Conservation (phyloP, 345 rosid species). For the Microthlaspi erraticum region DNA sequence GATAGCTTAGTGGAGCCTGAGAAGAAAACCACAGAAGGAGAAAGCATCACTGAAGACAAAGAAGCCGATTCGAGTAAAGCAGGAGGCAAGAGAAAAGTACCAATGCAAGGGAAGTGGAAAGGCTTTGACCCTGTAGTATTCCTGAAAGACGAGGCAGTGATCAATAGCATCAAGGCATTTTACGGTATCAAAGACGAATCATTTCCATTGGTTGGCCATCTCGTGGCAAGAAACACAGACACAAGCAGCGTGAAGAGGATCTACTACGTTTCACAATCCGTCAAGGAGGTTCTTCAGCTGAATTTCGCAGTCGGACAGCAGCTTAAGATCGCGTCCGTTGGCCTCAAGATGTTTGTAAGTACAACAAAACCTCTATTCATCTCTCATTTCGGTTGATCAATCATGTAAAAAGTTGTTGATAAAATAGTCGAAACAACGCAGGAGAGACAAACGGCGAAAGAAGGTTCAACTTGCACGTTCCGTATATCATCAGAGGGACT, state of each 20-base stretch:
- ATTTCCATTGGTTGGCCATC: constrained; percentile 75
- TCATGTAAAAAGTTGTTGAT: too few relatives aligned
- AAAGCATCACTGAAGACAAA: constrained; percentile 49
- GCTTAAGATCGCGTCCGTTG: constrained; percentile 92
- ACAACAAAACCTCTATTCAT: constrained; percentile 1
- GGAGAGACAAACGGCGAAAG: constrained; percentile 91
- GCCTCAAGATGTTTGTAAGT: constrained; percentile 99
- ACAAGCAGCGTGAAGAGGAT: constrained; percentile 81
- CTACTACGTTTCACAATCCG: constrained; percentile 87
- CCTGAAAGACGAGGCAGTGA: constrained; percentile 68
- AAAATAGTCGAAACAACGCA: constrained; percentile 20
- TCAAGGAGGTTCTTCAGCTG: constrained; percentile 77
- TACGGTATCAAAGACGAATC: constrained; percentile 70
- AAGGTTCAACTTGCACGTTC: constrained; percentile 75
- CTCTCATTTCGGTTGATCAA: neutral
- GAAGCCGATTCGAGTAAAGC: constrained; percentile 50
- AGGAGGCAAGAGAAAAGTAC: constrained; percentile 78
- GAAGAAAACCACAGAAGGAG: constrained; percentile 42
- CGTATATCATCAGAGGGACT: constrained; percentile 97
- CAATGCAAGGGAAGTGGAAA: constrained; percentile 92
- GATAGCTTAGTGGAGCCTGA: constrained; percentile 40
- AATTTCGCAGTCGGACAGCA: constrained; percentile 88
- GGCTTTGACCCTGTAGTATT: constrained; percentile 92
- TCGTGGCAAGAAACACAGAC: constrained; percentile 82
- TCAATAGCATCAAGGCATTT: constrained; percentile 72